Evolutionary conservation across 139 green algal species (phyloP).

Genomic region (Chlamydomonas applanata): DNA sequence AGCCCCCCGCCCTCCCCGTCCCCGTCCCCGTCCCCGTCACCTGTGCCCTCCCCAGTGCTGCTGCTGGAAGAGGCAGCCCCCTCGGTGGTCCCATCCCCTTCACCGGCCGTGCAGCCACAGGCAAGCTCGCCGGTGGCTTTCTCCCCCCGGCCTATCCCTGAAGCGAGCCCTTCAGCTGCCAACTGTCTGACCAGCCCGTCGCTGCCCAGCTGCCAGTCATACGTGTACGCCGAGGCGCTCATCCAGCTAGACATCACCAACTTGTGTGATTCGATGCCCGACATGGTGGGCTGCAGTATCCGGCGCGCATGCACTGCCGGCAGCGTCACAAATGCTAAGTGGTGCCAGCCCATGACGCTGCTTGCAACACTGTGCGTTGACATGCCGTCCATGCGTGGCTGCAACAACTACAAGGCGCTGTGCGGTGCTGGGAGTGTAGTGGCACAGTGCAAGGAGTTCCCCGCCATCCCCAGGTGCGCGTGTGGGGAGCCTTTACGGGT

Average conservation of each 20-base stretch:
- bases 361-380: constrained; percentile 22
- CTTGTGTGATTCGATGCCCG: constrained; percentile 18
- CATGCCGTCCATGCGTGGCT: constrained; percentile 24
- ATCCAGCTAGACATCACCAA: not conserved
- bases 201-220: not conserved
- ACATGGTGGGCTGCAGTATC: constrained; percentile 31
- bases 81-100: too few relatives aligned
- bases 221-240: constrained; percentile 10
- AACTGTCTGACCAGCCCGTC: not conserved
- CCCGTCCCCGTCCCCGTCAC: too few relatives aligned
- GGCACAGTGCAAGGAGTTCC: constrained; percentile 27
- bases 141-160: too few relatives aligned
- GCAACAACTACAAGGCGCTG: constrained; percentile 8
- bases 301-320: constrained; percentile 14
- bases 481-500: not conserved
- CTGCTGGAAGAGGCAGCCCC: too few relatives aligned
- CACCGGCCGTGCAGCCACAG: too few relatives aligned
- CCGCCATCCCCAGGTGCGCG: constrained; percentile 23
- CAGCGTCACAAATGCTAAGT: not conserved
- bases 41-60: too few relatives aligned
- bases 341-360: constrained; percentile 16
- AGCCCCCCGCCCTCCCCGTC: too few relatives aligned
- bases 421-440: constrained; percentile 24
- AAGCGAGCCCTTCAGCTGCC: not conserved
- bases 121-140: not conserved